These are phyloP conservation scores for Parascedosporium putredinis DNA, from an alignment of 2,329 filamentous ascomycete species.

Conservation along the genomic window DNA sequence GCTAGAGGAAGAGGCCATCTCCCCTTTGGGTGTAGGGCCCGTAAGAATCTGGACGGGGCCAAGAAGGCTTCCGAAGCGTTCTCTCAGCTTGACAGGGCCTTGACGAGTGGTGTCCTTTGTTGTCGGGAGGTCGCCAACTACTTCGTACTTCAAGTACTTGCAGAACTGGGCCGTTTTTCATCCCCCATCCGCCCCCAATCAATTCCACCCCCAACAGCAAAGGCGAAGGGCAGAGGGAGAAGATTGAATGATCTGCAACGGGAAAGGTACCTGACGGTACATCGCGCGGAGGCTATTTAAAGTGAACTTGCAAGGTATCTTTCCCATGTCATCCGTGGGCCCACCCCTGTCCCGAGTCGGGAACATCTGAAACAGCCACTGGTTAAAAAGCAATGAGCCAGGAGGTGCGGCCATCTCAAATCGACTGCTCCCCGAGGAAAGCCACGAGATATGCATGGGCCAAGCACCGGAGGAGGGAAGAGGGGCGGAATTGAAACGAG, in stretches of 20 bases:
- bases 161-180: no score
- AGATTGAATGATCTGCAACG: constrained; percentile 1
- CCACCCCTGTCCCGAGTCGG: constrained; percentile 8
- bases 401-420: constrained; percentile 1
- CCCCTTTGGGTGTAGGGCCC: no score
- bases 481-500: constrained; percentile 2
- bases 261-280: neutral
- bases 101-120: no score
- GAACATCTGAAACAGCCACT: constrained; percentile 9
- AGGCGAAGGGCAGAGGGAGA: no score
- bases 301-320: no score
- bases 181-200: no score
- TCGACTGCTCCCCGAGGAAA: neutral
- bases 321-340: neutral
- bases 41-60: neutral
- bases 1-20: no score
- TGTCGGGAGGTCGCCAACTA: no score
- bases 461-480: neutral
- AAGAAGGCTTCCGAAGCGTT: no score
- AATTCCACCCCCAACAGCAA: no score
- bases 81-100: constrained; percentile 1
- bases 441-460: neutral
- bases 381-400: constrained; percentile 6
- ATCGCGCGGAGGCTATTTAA: neutral
- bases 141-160: no score